Evolutionary conservation across 164 flowering plant genomes (phyloP), one percentile per base, ranked within the genome.

Genomic region (Tetrastigma voinierianum): DNA sequence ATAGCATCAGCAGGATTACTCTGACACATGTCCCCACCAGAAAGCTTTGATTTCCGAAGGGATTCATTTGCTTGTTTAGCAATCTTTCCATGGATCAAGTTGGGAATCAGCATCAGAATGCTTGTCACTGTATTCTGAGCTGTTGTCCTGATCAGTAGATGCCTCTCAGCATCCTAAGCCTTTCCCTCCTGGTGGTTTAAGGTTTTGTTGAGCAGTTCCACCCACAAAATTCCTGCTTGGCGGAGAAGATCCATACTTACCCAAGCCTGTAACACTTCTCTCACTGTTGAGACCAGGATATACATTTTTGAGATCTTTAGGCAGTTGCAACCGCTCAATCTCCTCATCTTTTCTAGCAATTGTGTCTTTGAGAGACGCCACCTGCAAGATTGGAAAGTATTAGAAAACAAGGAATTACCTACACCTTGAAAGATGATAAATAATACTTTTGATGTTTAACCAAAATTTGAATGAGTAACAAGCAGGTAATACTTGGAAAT

Each of bases 311-410:
- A 66, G 77, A 72, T 87, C 87, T 73, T 77, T 87, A 20, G 80
- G 81, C 54, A 83, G 66, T 49, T 85, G 94, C 72, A 91, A 61
- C 57, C 84, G 74, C 72, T 86, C 97, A 48, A 95, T 92, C 83
- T 95, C 97, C 47, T 87, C 96, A 64, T 95, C 98, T 71, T 87
- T 95, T 70, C 80, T 89, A 0, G 90, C 75, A 57, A 95, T 85
- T 44, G 78, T 80, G 74, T 95, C 96, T 69, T 84, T 92, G 9
- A 92, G 93, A 67, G 91, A 78, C 59, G 89, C 82, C 59, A 95
- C 89, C 98, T 95, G 79, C 55, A 74, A 46, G 20, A 43, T 58
- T 40, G 58, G 63, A 16, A 59, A 1, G 20, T 20, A 46, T 24
- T 21, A 40, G 32, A 25, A 53, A 53, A 40, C 8, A 21, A 64